Evolutionary conservation across 305 asterid species (phyloP).

Genomic region (Fraxinus floribunda): DNA sequence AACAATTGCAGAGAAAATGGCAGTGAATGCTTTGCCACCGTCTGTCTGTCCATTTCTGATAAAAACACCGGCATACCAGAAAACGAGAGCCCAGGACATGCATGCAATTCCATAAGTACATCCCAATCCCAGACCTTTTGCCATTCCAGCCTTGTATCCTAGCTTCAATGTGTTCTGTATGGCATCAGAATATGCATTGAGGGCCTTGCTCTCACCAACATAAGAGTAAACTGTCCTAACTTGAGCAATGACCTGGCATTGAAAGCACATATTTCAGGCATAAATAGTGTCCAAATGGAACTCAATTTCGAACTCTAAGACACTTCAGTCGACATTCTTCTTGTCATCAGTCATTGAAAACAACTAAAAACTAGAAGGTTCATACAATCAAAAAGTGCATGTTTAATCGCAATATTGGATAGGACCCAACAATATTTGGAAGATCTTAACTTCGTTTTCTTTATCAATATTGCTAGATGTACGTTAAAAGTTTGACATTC

Average conservation of each 20-base stretch:
- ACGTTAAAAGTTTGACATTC: no score
- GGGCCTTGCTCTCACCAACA: slow-evolving; percentile 85
- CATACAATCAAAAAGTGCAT: not conserved
- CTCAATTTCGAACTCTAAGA: not conserved
- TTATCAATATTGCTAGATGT: no score
- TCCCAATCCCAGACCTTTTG: slow-evolving; percentile 96
- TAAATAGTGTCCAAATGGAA: not conserved
- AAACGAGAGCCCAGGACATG: slow-evolving; percentile 99
- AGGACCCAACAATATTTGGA: not conserved
- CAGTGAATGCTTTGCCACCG: slow-evolving; percentile 98
- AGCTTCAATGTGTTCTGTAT: slow-evolving; percentile 84
- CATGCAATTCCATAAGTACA: slow-evolving; percentile 97
- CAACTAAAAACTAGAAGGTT: not conserved
- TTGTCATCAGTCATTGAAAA: not conserved
- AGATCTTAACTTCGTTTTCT: not conserved
- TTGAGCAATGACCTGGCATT: slow-evolving; percentile 86
- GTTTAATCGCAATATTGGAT: not conserved
- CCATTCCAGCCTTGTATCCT: slow-evolving; percentile 98
- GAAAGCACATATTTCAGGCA: slow-evolving; percentile 10
- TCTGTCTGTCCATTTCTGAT: slow-evolving; percentile 84
- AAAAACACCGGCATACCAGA: slow-evolving; percentile 99
- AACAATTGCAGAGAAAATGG: slow-evolving; percentile 92
- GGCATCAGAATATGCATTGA: slow-evolving; percentile 78
- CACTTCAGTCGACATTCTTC: not conserved
- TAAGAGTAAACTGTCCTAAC: slow-evolving; percentile 95